Base-by-base conservation (phyloP, 441 rosid genomes). In the Raphanus hybrid region DNA sequence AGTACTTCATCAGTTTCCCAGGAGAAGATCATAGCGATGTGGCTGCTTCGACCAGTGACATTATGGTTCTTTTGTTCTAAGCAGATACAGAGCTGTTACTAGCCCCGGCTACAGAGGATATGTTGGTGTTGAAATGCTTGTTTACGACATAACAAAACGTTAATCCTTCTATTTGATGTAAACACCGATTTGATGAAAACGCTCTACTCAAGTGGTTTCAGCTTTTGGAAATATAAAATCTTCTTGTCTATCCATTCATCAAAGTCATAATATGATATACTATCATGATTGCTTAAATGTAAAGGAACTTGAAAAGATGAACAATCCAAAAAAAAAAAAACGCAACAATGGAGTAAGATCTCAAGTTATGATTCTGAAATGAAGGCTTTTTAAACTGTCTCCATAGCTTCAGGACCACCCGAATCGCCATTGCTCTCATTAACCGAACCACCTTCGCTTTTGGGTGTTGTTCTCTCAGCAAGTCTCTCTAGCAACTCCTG, bases 401-500 rank as follows among this genome's bases (percentile, higher is more conserved):
- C 55, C 77, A 80, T 71, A 26, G 76, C 80, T 52, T 50, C 45
- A 50, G 67, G 73, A 59, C 64, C 65, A 0, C 0, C 65, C 1
- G 61, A 58, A 35, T 60, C 70, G 4, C 65, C 79, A 48, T 69
- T 61, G 74, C 39, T 61, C 48, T 20, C 74, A 52, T 76, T 62
- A 1, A 43, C 48, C 3, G 11, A 43, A 59, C 50, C 63, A 18
- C 5, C 57, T 10, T 71, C 74, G 0, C 37, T 9, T 71, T 75
- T 62, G 11, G 71, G 67, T 60, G 73, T 58, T 60, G 73, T 58
- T 79, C 32, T 80, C 64, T 80, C 83, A 0, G 60, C 73, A 74
- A 96, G 89, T 78, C 97, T 92, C 81, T 89, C 89, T 11, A 91
- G 81, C 79, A 93, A 83, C 82, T 93, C 98, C 75, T 92, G 93